These are phyloP conservation scores for Paraconiothyrium brasiliense DNA, from an alignment of 2,329 filamentous ascomycete genomes.

Conservation along the genomic window DNA sequence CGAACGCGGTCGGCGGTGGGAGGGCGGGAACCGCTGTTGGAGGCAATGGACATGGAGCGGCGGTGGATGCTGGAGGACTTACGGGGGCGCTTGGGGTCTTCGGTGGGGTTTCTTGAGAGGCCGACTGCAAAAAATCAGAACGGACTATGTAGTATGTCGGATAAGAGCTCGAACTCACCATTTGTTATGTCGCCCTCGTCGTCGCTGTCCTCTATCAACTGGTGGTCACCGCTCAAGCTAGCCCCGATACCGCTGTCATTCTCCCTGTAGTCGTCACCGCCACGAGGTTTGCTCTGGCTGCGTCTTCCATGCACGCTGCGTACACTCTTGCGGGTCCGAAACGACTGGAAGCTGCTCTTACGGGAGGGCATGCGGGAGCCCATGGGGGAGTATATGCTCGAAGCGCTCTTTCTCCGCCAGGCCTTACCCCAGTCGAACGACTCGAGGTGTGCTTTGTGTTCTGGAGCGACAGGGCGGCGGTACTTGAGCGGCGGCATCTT, in stretches of 20 bases:
- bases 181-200: conserved; percentile 57
- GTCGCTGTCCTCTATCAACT: conserved; percentile 55
- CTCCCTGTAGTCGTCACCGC: conserved; percentile 52
- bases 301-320: conserved; percentile 40
- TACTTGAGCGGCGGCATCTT: conserved; percentile 62
- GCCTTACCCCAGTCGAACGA: conserved; percentile 58
- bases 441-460: conserved; percentile 61
- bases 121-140: conserved; percentile 34
- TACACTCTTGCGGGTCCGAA: conserved; percentile 26
- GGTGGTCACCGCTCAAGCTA: conserved; percentile 42
- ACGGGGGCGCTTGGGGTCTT: conserved; percentile 38
- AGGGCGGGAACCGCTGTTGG: conserved; percentile 30
- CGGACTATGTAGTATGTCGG: conserved; percentile 15
- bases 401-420: conserved; percentile 57
- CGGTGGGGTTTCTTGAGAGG: conserved; percentile 45
- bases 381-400: conserved; percentile 60
- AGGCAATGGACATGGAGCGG: conserved; percentile 38
- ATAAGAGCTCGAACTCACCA: conserved; percentile 46
- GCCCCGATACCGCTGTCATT: conserved; percentile 48
- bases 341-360: conserved; percentile 39
- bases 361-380: conserved; percentile 57
- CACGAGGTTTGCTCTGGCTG: conserved; percentile 48
- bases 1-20: conserved; percentile 39
- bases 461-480: conserved; percentile 58
- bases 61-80: conserved; percentile 36